Evolutionary conservation across 1,284 basidiomycete species (phyloP).

Genomic region (Xerocomus cyaneibrunnescens): DNA sequence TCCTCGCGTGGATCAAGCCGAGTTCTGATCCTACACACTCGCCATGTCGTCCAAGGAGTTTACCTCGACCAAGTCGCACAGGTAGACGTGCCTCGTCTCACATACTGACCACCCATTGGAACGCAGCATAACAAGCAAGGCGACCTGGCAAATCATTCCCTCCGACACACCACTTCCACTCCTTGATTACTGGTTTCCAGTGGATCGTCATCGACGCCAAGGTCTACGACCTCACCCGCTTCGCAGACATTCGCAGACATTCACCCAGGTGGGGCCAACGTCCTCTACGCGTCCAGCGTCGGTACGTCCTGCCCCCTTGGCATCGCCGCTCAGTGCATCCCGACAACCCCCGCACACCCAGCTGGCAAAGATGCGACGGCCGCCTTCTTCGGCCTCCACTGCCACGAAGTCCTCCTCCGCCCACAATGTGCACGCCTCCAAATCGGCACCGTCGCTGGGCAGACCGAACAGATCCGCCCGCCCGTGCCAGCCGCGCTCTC

Average conservation of each 20-base stretch:
- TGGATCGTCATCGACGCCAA: conserved; percentile 69
- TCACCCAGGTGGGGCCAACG: conserved; percentile 67
- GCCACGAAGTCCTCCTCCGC: conserved; percentile 63
- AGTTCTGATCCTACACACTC: no score
- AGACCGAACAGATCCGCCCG: conserved; percentile 59
- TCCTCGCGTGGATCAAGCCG: no score
- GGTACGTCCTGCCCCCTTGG: no score
- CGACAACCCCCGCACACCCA: no score
- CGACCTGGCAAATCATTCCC: conserved; percentile 51
- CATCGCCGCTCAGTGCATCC: no score
- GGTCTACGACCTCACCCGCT: no score
- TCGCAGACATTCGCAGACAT: conserved; percentile 64
- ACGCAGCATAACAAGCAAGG: conserved; percentile 74
- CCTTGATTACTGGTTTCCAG: conserved; percentile 34
- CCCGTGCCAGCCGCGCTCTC: conserved; percentile 68
- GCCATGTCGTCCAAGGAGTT: no score
- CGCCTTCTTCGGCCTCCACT: conserved; percentile 71
- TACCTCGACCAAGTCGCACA: no score
- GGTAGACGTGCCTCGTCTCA: no score
- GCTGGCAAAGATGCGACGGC: conserved; percentile 72
- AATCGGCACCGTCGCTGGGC: conserved; percentile 56
- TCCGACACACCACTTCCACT: not conserved
- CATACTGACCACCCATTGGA: not conserved
- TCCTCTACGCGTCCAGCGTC: no score
- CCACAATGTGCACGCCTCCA: conserved; percentile 61